These are phyloP conservation scores for Amanita molliuscula DNA, from an alignment of 768 basidiomycete species.

Conservation along the genomic window DNA sequence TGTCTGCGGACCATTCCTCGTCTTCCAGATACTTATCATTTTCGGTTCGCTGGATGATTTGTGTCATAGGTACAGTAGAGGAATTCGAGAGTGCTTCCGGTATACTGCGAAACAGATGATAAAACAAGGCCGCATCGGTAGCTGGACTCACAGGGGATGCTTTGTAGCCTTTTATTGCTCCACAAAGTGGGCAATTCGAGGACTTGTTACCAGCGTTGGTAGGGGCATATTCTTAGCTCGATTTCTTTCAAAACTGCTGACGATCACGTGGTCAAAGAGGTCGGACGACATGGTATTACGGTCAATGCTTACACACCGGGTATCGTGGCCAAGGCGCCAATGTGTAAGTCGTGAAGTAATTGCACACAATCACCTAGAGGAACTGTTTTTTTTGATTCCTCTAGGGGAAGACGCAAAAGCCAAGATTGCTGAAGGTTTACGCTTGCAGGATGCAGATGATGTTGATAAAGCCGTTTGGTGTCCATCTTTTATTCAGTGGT, in stretches of 20 bases:
- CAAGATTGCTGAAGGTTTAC: not conserved
- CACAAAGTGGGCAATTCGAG: conserved; percentile 31
- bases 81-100: conserved; percentile 29
- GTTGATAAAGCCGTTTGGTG: not conserved
- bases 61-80: conserved; percentile 14
- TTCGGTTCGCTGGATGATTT: not conserved
- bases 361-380: not conserved
- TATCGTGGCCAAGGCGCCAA: conserved; percentile 2
- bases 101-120: conserved; percentile 33
- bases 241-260: not conserved
- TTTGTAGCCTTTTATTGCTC: conserved; percentile 17
- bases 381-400: not conserved
- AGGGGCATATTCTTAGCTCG: not conserved
- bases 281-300: conserved; percentile 17
- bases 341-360: not conserved
- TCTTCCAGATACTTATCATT: not conserved
- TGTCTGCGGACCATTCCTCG: conserved; percentile 11
- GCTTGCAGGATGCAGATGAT: not conserved
- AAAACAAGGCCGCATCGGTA: conserved; percentile 27
- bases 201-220: conserved; percentile 20
- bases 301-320: conserved; percentile 22
- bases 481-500: not conserved
- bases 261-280: conserved; percentile 12
- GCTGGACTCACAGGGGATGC: conserved; percentile 20
- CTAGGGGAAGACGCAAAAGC: conserved; percentile 1